phyloP scores from a whole-genome alignment of 257 asterid genomes.

The Salvia miltiorrhiza region DNA sequence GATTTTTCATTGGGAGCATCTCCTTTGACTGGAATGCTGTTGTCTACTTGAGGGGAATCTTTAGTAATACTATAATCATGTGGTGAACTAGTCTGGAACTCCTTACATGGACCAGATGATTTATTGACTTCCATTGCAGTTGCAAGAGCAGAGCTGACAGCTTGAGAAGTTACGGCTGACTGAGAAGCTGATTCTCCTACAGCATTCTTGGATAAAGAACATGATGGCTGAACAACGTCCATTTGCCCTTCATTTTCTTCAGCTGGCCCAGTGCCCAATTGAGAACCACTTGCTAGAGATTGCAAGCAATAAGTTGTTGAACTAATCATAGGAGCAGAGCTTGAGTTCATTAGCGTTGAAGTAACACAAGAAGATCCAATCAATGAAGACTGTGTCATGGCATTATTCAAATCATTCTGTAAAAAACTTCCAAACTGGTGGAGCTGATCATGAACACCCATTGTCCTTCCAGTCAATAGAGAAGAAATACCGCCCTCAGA shows the following conservation, averaged over 20 bases:
- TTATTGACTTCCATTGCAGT: constrained; percentile 32
- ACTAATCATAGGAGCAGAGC: constrained; percentile 71
- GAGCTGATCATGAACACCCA: constrained; percentile 50
- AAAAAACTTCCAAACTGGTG: constrained; percentile 58
- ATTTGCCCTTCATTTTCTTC: constrained; percentile 35
- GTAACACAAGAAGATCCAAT: constrained; percentile 74
- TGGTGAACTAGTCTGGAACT: constrained; percentile 32
- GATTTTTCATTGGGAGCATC: constrained; percentile 36
- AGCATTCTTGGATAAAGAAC: constrained; percentile 37
- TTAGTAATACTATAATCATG: constrained; percentile 29
- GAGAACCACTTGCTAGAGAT: constrained; percentile 35
- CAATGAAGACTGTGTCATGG: constrained; percentile 73
- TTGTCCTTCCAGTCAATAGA: constrained; percentile 31
- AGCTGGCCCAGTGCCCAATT: constrained; percentile 28
- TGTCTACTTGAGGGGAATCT: constrained; percentile 33
- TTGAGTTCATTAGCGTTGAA: constrained; percentile 63
- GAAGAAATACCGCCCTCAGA: constrained; percentile 45
- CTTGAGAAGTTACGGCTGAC: constrained; percentile 30
- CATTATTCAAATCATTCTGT: constrained; percentile 62
- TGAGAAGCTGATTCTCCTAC: constrained; percentile 36
- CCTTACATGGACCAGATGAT: constrained; percentile 26
- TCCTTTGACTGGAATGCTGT: constrained; percentile 34
- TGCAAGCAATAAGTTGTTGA: constrained; percentile 68
- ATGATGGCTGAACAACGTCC: constrained; percentile 33
- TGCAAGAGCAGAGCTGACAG: constrained; percentile 34